Evolutionary conservation across 2,329 filamentous ascomycete genomes (phyloP).

Genomic region (Berkeleyomyces rouxiae): DNA sequence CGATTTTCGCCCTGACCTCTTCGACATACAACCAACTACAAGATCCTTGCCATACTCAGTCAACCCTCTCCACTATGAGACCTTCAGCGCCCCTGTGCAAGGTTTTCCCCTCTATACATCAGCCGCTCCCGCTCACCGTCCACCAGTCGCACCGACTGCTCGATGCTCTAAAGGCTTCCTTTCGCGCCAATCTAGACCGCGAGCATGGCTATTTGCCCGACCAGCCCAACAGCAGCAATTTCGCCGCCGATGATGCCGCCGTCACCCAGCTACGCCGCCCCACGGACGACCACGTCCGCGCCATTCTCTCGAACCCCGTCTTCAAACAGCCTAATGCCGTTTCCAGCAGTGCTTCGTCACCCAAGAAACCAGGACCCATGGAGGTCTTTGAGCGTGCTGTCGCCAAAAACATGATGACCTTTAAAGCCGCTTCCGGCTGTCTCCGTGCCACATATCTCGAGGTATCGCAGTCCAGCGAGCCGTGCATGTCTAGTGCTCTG

Average conservation of each 20-base stretch:
- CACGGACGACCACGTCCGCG: constrained; percentile 35
- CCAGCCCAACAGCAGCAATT: constrained; percentile 15
- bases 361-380: constrained; percentile 27
- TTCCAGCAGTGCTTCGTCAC: background rate
- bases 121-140: constrained; percentile 33
- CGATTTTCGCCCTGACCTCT: background rate
- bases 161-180: constrained; percentile 38
- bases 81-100: constrained; percentile 14
- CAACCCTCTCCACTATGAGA: constrained; percentile 1
- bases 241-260: constrained; percentile 2
- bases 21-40: background rate
- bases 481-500: constrained; percentile 22
- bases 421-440: constrained; percentile 35
- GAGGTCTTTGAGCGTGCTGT: constrained; percentile 40
- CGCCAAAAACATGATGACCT: constrained; percentile 38
- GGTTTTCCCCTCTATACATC: constrained; percentile 31
- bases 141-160: constrained; percentile 38
- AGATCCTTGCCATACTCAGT: background rate
- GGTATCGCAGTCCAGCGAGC: constrained; percentile 21
- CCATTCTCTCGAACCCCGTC: constrained; percentile 40
- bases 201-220: constrained; percentile 33
- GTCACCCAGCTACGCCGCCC: constrained; percentile 19
- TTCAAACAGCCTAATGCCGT: constrained; percentile 24
- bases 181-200: constrained; percentile 39
- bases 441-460: constrained; percentile 31